Conservation (phyloP, 306 rosid genomes). For the Castanea sativa region DNA sequence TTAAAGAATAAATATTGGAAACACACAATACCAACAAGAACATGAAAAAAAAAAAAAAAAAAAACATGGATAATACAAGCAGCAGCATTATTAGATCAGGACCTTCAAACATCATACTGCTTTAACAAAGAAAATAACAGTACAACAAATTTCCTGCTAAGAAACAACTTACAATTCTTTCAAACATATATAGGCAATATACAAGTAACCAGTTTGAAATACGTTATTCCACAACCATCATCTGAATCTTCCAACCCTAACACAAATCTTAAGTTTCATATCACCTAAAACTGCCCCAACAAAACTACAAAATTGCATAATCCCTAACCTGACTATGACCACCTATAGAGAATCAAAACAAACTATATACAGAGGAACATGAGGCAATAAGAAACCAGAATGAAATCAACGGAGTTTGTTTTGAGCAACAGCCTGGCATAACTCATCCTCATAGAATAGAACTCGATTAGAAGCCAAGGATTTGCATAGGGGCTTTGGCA, state of each 20-base stretch:
- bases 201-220: slow-evolving; percentile 39
- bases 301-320: slow-evolving; percentile 62
- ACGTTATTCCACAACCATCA: slow-evolving; percentile 39
- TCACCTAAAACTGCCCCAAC: slow-evolving; percentile 50
- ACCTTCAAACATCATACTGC: background rate
- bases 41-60: background rate
- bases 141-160: background rate
- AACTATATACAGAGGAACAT: slow-evolving; percentile 46
- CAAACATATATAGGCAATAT: slow-evolving; percentile 37
- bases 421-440: slow-evolving; percentile 96
- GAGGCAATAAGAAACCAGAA: slow-evolving; percentile 14
- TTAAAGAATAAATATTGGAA: too few relatives aligned
- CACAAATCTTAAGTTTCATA: slow-evolving; percentile 47
- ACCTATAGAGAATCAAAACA: slow-evolving; percentile 22
- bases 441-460: slow-evolving; percentile 90
- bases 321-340: slow-evolving; percentile 37
- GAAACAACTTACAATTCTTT: slow-evolving; percentile 21
- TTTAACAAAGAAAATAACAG: background rate
- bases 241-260: slow-evolving; percentile 34
- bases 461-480: slow-evolving; percentile 87
- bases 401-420: slow-evolving; percentile 70
- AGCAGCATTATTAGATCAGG: background rate
- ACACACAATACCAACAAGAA: background rate
- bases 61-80: background rate
- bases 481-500: slow-evolving; percentile 78